A percentile compares a stretch with the other conserved stretches of the same genome.
These are phyloP conservation scores for Fomitopsis betulina DNA, from an alignment of 1,284 basidiomycete species.

Conservation along the genomic window DNA sequence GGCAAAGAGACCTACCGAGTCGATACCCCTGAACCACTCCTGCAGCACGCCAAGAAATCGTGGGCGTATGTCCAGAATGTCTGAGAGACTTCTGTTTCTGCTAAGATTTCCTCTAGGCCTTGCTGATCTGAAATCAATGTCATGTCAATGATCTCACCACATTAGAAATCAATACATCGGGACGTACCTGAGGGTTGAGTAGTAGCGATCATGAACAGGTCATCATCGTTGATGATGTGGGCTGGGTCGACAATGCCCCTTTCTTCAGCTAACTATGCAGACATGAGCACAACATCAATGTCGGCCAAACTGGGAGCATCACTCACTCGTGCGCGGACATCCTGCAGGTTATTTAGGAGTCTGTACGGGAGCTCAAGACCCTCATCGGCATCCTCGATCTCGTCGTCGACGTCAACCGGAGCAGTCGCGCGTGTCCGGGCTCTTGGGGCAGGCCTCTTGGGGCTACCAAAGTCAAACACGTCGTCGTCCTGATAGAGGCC, in stretches of 20 bases:
- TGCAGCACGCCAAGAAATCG: slow-evolving; percentile 8
- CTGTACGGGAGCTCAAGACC: background rate
- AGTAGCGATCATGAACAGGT: slow-evolving; percentile 11
- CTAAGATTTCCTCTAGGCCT: background rate
- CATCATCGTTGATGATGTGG: slow-evolving; percentile 11
- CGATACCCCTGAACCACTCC: background rate
- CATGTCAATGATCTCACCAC: background rate
- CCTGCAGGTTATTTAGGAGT: background rate
- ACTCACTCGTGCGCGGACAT: background rate
- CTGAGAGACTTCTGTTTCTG: slow-evolving; percentile 1
- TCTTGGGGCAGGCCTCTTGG: slow-evolving; percentile 4
- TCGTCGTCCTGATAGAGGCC: slow-evolving; percentile 5
- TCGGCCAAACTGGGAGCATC: background rate
- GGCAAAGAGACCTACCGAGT: background rate
- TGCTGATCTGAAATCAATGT: background rate
- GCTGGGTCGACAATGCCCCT: background rate
- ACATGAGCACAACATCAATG: background rate
- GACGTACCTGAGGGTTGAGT: slow-evolving; percentile 15
- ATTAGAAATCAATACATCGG: background rate
- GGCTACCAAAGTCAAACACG: slow-evolving; percentile 10
- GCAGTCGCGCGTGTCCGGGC: background rate
- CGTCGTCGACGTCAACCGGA: background rate
- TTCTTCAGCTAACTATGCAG: background rate
- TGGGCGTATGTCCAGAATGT: background rate
- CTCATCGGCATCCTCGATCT: background rate